phyloP scores from a whole-genome alignment of 768 basidiomycete genomes.

The Amanita brunnescens region DNA sequence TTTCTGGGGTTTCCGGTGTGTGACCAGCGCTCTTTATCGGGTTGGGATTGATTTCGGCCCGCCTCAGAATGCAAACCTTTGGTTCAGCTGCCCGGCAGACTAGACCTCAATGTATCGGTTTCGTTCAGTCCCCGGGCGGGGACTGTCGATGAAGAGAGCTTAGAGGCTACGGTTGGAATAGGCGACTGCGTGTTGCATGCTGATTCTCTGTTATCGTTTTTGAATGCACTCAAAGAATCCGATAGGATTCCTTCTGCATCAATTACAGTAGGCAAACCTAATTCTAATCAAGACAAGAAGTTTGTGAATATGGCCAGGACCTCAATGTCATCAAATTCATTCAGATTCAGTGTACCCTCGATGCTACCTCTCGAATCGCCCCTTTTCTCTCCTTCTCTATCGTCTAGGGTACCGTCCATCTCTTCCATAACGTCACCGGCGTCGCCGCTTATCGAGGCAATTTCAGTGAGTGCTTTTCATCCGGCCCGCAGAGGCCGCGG shows the following conservation, averaged over 20 bases:
- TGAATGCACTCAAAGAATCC: conserved; percentile 1
- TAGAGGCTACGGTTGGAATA: conserved; percentile 35
- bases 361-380: conserved; percentile 12
- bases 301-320: background rate
- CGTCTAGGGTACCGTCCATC: conserved; percentile 16
- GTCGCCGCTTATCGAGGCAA: conserved; percentile 32
- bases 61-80: conserved; percentile 6
- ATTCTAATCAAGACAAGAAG: conserved; percentile 13
- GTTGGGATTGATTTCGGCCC: background rate
- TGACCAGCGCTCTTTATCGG: background rate
- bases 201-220: conserved; percentile 4
- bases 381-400: conserved; percentile 18
- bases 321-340: background rate
- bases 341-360: conserved; percentile 13
- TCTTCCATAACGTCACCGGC: conserved; percentile 17
- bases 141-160: conserved; percentile 42
- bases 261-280: conserved; percentile 11
- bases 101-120: conserved; percentile 38
- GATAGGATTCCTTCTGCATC: conserved; percentile 6
- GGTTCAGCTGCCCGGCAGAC: conserved; percentile 27
- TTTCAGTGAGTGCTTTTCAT: conserved; percentile 29
- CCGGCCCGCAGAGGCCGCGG: background rate
- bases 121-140: conserved; percentile 53
- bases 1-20: background rate
- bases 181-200: conserved; percentile 26